Base-by-base conservation (phyloP, 371 early-diverging fungal species). In the Actinomortierella ambigua region DNA sequence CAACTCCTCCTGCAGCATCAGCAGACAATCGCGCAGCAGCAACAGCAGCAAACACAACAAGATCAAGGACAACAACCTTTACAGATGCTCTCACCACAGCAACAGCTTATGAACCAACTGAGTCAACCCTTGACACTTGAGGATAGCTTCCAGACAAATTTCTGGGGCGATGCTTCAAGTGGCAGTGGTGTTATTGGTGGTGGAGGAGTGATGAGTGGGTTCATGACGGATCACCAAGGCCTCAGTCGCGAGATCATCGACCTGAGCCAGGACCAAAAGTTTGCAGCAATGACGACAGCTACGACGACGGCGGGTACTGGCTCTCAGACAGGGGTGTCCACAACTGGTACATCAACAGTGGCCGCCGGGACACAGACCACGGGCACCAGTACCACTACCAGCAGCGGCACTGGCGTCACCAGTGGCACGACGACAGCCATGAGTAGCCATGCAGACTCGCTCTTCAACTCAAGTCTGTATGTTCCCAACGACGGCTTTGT, bases 351-450 rank as follows among this genome's bases (percentile, higher is more conserved):
- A 29, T 15, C 57, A 39, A 26, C 57, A 46, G 24, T 42, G 42
- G 27, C 54, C 40, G 11, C 42, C 14, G 51, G 27, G 28, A 48
- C 57, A 64, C 18, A 53, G 43, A 20, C 55, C 18, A 22, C 63
- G 52, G n/a, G n/a, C n/a, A n/a, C n/a, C n/a, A n/a, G n/a, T n/a
- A n/a, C n/a, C n/a, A n/a, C n/a, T n/a, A n/a, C n/a, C n/a, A n/a
- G n/a, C n/a, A n/a, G n/a, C n/a, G n/a, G n/a, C n/a, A n/a, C n/a
- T n/a, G n/a, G 17, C 58, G 34, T 34, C 34, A 57, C 6, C 65
- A 59, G 27, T 47, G n/a, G n/a, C 50, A n/a, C 56, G 55, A 8
- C 59, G 34, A 20, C 66, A 59, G 44, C 24, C 26, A 20, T 27
- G 8, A 8, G 24, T 27, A 22, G 7, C 8, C 20, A 50, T 5